Conservation (phyloP, 2,329 filamentous ascomycete species). For the Teratosphaeriaceae sp. region DNA sequence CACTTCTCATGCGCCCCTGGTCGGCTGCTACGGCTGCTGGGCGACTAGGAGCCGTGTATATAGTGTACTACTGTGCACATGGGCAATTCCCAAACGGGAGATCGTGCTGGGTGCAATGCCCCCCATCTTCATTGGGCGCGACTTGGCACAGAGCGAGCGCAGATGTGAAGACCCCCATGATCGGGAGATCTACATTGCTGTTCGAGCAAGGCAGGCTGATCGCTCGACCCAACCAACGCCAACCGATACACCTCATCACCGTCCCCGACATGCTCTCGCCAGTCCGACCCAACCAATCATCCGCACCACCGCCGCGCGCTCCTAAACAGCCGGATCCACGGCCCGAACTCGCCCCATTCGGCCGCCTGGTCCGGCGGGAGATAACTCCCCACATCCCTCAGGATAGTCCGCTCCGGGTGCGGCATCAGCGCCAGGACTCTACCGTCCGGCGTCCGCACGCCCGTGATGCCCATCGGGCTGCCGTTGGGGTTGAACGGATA, state of each 20-base stretch:
- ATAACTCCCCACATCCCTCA: constrained; percentile 73
- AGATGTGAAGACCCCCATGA: no score
- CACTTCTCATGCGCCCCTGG: no score
- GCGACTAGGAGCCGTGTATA: no score
- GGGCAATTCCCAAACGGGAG: no score
- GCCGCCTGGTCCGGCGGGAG: constrained; percentile 56
- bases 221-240: no score
- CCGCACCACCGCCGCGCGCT: constrained; percentile 71
- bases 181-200: no score
- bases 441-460: constrained; percentile 69
- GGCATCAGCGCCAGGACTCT: constrained; percentile 87
- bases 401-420: constrained; percentile 82
- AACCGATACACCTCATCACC: background rate
- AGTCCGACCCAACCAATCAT: background rate
- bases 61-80: no score
- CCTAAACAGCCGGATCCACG: constrained; percentile 81
- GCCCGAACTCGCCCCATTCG: constrained; percentile 73
- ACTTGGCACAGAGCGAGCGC: no score
- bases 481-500: constrained; percentile 93
- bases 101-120: no score
- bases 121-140: no score
- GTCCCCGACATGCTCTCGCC: background rate
- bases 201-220: no score
- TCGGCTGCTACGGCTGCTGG: no score
- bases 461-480: constrained; percentile 72